Percentiles rank a stretch among this genome's conserved stretches.
Conservation (phyloP, 2,329 filamentous ascomycete species). For the Arthrobotrys pseudoclavata region DNA sequence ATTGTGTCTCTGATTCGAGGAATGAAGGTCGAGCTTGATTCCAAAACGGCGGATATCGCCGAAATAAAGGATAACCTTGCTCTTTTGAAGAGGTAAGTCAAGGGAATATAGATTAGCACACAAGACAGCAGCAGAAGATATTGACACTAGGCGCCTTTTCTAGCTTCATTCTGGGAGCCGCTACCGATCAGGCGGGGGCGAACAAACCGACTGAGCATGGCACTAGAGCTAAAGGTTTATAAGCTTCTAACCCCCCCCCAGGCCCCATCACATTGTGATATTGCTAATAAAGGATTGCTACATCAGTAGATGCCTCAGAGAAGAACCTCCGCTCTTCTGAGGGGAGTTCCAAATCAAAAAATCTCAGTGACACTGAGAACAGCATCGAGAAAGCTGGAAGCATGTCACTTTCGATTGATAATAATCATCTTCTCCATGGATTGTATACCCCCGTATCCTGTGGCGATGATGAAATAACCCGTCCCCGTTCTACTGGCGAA, state of each 20-base stretch:
- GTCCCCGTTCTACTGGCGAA: not conserved
- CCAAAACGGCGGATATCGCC: conserved; percentile 36
- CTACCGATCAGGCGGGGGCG: not conserved
- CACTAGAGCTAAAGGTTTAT: conserved; percentile 14
- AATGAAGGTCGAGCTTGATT: conserved; percentile 41
- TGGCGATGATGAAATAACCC: not conserved
- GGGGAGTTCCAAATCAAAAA: not conserved
- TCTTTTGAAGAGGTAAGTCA: conserved; percentile 25
- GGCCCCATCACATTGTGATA: not conserved
- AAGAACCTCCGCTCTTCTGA: not conserved
- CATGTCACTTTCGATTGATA: not conserved
- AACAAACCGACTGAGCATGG: not conserved
- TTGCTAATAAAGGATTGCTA: conserved; percentile 28
- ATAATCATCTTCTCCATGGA: not conserved
- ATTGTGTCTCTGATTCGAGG: conserved; percentile 37
- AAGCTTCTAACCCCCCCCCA: not conserved
- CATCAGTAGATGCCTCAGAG: conserved; percentile 1
- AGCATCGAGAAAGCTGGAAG: not conserved
- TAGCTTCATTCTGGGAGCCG: not conserved
- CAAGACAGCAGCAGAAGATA: not conserved
- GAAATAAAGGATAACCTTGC: conserved; percentile 42
- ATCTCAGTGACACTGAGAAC: not conserved
- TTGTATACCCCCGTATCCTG: not conserved
- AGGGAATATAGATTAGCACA: not conserved
- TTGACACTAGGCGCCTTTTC: not conserved